Evolutionary conservation across 768 basidiomycete species (phyloP).

Genomic region (Rhodotorula diobovata): DNA sequence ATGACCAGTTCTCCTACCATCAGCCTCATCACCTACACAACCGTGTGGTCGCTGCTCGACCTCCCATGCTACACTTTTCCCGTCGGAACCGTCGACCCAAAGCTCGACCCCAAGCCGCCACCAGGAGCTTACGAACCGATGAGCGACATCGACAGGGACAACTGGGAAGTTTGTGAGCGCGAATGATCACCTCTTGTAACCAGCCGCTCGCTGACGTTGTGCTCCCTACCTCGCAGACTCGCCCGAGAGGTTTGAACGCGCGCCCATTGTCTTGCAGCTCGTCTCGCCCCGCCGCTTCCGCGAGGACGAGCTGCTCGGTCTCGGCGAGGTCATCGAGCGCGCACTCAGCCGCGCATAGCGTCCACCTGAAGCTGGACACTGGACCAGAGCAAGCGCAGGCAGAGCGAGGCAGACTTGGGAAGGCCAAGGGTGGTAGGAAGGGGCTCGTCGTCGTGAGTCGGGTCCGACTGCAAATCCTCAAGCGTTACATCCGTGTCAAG

Average conservation of each 20-base stretch:
- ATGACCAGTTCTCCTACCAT: not conserved
- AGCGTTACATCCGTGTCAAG: not conserved
- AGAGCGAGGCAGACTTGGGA: not conserved
- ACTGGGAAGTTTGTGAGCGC: conserved; percentile 61
- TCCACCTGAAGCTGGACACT: no score
- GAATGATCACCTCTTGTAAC: conserved; percentile 28
- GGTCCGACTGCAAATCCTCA: not conserved
- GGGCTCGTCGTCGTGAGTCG: not conserved
- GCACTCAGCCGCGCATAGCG: no score
- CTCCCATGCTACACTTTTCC: conserved; percentile 11
- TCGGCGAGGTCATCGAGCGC: not conserved
- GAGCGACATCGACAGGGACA: not conserved
- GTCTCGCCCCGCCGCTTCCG: not conserved
- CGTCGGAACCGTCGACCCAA: conserved; percentile 3
- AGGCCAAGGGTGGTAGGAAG: no score
- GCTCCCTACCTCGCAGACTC: not conserved
- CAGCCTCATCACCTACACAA: conserved; percentile 18
- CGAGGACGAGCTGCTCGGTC: conserved; percentile 10
- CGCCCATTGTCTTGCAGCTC: conserved; percentile 14
- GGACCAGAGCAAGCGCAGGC: no score
- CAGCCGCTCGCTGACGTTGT: no score
- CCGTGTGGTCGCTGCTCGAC: conserved; percentile 11
- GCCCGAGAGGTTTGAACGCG: not conserved
- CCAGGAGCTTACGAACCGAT: no score
- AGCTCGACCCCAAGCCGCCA: not conserved